Conservation (phyloP, 2,329 filamentous ascomycete genomes). For the Trichoderma semiorbis region DNA sequence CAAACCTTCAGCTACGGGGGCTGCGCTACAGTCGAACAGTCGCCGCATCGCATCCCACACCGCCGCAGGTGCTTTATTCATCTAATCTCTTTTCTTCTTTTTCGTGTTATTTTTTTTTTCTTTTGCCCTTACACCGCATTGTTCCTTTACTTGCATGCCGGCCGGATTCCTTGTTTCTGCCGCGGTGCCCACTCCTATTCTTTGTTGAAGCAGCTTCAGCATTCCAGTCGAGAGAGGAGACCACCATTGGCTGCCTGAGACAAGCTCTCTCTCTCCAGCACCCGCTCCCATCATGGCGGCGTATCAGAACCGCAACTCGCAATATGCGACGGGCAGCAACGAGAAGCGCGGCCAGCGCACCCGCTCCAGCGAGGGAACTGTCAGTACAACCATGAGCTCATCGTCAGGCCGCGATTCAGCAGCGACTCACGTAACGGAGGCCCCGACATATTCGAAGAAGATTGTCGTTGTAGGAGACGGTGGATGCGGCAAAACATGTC, state of each 20-base stretch:
- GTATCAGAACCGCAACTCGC: constrained; percentile 52
- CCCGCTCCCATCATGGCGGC: constrained; percentile 45
- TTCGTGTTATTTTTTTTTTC: not conserved
- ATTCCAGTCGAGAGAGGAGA: constrained; percentile 17
- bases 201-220: constrained; percentile 18
- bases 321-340: constrained; percentile 42
- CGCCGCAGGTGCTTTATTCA: not conserved
- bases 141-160: not conserved
- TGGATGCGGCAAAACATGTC: constrained; percentile 96
- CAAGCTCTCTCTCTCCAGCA: not conserved
- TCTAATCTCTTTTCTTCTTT: not conserved
- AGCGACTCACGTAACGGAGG: constrained; percentile 82
- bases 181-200: constrained; percentile 13
- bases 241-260: not conserved
- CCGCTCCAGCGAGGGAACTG: constrained; percentile 82
- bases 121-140: constrained; percentile 14
- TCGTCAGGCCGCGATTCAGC: constrained; percentile 73
- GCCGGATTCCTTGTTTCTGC: not conserved
- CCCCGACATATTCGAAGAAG: constrained; percentile 95
- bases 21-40: constrained; percentile 1
- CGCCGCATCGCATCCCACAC: constrained; percentile 3
- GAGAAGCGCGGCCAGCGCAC: constrained; percentile 49
- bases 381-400: constrained; percentile 77
- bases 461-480: constrained; percentile 98
- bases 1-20: constrained; percentile 7